A percentile compares a stretch with the other conserved stretches of the same genome.
phyloP scores from a whole-genome alignment of 495 filamentous ascomycete species.

The Aspergillus asperescens region DNA sequence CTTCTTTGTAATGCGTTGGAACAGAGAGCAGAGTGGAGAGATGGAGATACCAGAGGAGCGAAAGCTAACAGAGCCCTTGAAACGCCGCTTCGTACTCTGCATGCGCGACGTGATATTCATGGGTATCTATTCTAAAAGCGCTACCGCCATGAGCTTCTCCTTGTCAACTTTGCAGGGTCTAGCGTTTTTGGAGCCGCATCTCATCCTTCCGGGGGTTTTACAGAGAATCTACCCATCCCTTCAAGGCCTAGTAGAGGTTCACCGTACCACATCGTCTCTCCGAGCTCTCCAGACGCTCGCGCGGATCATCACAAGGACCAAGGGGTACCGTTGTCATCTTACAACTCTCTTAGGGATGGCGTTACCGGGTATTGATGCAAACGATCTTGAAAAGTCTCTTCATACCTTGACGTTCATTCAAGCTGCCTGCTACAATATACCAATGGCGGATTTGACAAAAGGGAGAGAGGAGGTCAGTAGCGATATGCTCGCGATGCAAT shows the following conservation, averaged over 20 bases:
- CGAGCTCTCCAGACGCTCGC: constrained; percentile 84
- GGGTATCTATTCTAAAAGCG: constrained; percentile 96
- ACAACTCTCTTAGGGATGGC: constrained; percentile 88
- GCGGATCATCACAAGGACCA: constrained; percentile 81
- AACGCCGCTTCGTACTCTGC: constrained; percentile 84
- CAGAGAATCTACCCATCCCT: constrained; percentile 96
- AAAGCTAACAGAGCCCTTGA: constrained; percentile 70
- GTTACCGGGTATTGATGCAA: constrained; percentile 93
- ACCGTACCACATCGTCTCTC: constrained; percentile 90
- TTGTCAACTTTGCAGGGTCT: constrained; percentile 83
- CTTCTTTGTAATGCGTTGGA: constrained; percentile 97
- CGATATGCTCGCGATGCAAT: constrained; percentile 79
- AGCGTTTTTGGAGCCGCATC: constrained; percentile 82
- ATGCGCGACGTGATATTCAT: constrained; percentile 93
- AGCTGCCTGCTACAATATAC: constrained; percentile 89
- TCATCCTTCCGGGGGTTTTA: constrained; percentile 89
- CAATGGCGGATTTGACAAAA: constrained; percentile 76
- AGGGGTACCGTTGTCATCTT: constrained; percentile 90
- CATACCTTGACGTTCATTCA: constrained; percentile 94
- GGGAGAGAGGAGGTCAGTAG: constrained; percentile 61
- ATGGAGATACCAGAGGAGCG: constrained; percentile 77
- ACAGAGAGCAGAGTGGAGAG: constrained; percentile 87
- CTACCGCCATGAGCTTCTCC: constrained; percentile 82
- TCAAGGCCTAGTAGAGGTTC: constrained; percentile 94
- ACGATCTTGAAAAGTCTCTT: constrained; percentile 93